Conservation (phyloP, 2,329 filamentous ascomycete genomes). For the Aureobasidium lini region DNA sequence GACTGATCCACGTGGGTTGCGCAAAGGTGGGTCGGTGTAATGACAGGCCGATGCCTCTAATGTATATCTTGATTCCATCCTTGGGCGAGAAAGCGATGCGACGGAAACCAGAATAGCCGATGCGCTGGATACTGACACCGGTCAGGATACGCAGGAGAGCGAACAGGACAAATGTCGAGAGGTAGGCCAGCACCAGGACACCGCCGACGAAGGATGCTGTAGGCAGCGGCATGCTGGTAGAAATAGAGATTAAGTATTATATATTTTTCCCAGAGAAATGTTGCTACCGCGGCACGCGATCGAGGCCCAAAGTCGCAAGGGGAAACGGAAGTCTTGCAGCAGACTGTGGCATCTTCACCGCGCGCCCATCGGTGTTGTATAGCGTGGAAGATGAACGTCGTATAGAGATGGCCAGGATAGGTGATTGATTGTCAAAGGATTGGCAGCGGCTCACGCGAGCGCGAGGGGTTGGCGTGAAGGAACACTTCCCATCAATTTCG, state of each 20-base stretch:
- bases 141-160: constrained; percentile 87
- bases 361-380: background rate
- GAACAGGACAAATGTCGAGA: constrained; percentile 87
- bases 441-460: background rate
- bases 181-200: constrained; percentile 75
- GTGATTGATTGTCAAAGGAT: background rate
- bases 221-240: constrained; percentile 35
- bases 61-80: constrained; percentile 83
- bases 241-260: background rate
- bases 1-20: constrained; percentile 91
- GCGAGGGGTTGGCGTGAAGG: background rate
- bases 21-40: constrained; percentile 93
- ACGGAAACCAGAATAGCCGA: constrained; percentile 86
- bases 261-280: background rate
- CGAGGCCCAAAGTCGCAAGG: background rate
- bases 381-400: background rate
- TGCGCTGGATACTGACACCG: constrained; percentile 88
- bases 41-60: constrained; percentile 79
- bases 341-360: constrained; percentile 7
- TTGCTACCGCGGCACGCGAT: constrained; percentile 6
- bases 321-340: background rate
- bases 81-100: constrained; percentile 82
- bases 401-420: background rate
- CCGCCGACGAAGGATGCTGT: constrained; percentile 69
- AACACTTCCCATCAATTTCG: background rate